Percentiles rank a stretch among this genome's conserved stretches.
Evolutionary conservation across 2,329 filamentous ascomycete genomes (phyloP).

Genomic region (Dothistroma septosporum): DNA sequence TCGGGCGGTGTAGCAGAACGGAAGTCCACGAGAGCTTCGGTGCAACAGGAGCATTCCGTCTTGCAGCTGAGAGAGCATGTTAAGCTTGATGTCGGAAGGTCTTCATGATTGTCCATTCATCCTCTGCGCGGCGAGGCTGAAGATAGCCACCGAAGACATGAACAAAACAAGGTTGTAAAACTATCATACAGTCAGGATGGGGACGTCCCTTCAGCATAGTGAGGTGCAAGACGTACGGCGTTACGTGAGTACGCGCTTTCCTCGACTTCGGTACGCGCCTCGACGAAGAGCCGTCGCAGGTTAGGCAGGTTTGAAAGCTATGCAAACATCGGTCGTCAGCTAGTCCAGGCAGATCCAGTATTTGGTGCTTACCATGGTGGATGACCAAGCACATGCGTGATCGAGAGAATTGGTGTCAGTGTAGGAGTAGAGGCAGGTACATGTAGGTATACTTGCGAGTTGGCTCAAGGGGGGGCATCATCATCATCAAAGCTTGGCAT

Average conservation of each 20-base stretch:
- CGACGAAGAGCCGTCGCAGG: conserved; percentile 90
- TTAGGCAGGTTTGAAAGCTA: conserved; percentile 79
- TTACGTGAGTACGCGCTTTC: conserved; percentile 91
- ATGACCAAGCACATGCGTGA: background rate
- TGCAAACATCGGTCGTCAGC: background rate
- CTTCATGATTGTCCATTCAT: conserved; percentile 51
- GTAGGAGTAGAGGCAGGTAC: no score
- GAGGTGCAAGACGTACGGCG: conserved; percentile 60
- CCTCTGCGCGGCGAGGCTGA: conserved; percentile 86
- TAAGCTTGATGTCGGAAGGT: background rate
- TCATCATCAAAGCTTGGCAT: no score
- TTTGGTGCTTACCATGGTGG: background rate
- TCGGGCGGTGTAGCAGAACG: background rate
- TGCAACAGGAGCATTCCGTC: background rate
- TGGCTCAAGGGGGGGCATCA: no score
- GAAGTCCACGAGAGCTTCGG: background rate
- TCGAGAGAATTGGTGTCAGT: no score
- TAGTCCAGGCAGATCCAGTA: background rate
- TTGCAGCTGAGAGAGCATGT: background rate
- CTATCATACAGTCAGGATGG: conserved; percentile 45
- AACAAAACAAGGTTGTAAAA: conserved; percentile 98
- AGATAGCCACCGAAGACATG: conserved; percentile 91
- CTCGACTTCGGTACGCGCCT: conserved; percentile 86
- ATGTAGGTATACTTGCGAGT: no score
- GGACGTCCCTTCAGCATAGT: background rate